These are phyloP conservation scores for Pseudoturritis turrita DNA, from an alignment of 345 rosid genomes.

Conservation along the genomic window DNA sequence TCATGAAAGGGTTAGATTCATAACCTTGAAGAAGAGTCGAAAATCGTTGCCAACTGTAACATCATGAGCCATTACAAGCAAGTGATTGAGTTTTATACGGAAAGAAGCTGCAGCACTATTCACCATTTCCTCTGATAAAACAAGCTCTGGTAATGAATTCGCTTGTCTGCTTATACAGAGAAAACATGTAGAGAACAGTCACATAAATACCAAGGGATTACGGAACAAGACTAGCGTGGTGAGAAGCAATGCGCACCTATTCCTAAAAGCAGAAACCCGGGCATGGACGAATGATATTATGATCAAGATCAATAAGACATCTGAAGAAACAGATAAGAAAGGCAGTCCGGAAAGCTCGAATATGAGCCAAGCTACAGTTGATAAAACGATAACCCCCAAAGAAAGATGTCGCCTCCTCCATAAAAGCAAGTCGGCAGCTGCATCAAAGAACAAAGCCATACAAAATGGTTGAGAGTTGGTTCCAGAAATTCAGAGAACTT, in stretches of 20 bases:
- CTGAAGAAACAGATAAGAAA: conserved; percentile 75
- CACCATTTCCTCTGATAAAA: conserved; percentile 84
- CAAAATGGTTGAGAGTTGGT: neutral
- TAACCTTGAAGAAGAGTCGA: conserved; percentile 70
- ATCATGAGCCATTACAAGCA: conserved; percentile 88
- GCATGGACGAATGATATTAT: conserved; percentile 50
- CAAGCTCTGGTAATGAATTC: conserved; percentile 62
- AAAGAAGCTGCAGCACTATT: conserved; percentile 70
- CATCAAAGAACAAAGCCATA: conserved; percentile 10
- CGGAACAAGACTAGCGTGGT: neutral
- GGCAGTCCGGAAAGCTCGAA: conserved; percentile 78
- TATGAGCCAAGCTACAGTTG: conserved; percentile 83
- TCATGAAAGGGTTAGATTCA: neutral
- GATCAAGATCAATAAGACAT: conserved; percentile 62
- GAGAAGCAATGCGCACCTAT: conserved; percentile 39
- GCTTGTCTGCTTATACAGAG: conserved; percentile 24
- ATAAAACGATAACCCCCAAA: conserved; percentile 57
- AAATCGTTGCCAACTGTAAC: conserved; percentile 82
- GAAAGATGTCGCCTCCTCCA: conserved; percentile 69
- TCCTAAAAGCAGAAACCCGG: conserved; percentile 52
- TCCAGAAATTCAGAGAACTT: neutral
- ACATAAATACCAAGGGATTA: neutral
- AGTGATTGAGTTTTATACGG: conserved; percentile 64
- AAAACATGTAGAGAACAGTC: neutral
- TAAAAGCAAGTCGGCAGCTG: conserved; percentile 75